Evolutionary conservation across 2,329 filamentous ascomycete species (phyloP).

Genomic region (Colletotrichum siamense): DNA sequence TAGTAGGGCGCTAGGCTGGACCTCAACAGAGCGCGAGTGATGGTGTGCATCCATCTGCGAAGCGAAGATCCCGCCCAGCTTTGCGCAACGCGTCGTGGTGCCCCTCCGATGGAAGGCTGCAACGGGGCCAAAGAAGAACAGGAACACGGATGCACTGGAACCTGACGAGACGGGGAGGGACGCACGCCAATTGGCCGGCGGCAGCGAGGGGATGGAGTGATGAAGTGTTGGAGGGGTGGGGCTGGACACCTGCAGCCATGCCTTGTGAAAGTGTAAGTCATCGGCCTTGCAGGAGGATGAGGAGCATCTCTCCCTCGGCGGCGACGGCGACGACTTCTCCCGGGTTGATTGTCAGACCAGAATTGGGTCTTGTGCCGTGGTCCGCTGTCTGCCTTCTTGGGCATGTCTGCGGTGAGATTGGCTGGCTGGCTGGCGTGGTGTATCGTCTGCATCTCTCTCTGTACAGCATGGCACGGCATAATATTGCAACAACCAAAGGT

Average conservation of each 20-base stretch:
- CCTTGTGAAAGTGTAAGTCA: slow-evolving; percentile 8
- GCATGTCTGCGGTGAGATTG: background rate
- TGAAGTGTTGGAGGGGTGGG: background rate
- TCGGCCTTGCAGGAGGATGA: background rate
- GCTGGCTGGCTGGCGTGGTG: background rate
- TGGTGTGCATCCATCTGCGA: background rate
- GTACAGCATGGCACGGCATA: background rate
- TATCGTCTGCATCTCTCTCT: background rate
- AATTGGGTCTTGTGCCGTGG: background rate
- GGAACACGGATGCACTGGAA: slow-evolving; percentile 10
- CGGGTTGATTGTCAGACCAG: background rate
- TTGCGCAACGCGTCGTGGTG: background rate
- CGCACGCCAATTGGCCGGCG: background rate
- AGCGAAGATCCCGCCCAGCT: background rate
- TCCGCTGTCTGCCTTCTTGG: background rate
- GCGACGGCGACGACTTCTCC: background rate
- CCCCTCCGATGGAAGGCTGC: background rate
- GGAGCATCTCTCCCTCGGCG: background rate
- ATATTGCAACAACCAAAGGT: background rate
- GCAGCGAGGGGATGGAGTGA: background rate
- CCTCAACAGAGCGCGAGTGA: background rate
- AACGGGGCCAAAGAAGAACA: background rate
- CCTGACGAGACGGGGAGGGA: background rate
- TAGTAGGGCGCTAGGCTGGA: background rate
- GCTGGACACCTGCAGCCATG: background rate